Evolutionary conservation across 1,284 basidiomycete species (phyloP), one percentile per base, ranked within the genome.

Genomic region (Schizophyllum commune): DNA sequence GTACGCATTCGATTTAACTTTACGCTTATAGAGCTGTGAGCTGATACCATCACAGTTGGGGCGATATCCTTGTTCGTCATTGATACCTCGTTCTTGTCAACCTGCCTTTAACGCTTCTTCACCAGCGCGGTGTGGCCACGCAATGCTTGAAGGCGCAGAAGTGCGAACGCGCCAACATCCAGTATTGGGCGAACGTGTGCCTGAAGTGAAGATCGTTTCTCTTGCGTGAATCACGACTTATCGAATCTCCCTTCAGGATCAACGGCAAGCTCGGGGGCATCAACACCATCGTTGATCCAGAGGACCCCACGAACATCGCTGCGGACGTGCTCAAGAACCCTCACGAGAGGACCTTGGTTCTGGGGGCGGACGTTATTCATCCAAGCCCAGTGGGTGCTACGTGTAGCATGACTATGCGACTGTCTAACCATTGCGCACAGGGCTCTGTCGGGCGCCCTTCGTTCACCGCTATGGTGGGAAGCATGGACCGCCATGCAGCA

Each of bases 241-340:
- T 39, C 34, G 6, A 64, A 13, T 59, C 55, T 19, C n/a, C 32
- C 27, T 32, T 11, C 65, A 92, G 89, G 70, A 79, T 92, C 66
- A 92, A 92, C 66, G 89, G 89, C 21, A 92, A 92, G 70, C 76
- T 92, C 0, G 90, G 89, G n/a, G 89, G 90, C 0, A 86, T 91
- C 68, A 92, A 92, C 68, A 82, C 81, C 3, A 78, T 91, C 55
- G 88, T 88, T 0, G 85, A 87, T 58, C 78, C 85, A 0, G 75
- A 78, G 17, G 85, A 84, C 0, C 82, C 86, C 5, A 75, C 80
- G 0, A 77, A 82, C 9, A n/a, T n/a, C n/a, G n/a, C n/a, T n/a
- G n/a, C n/a, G n/a, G n/a, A 39, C 13, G 13, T 39, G 13, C 75
- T 90, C n/a, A 82, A 82, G 0, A 89, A 92, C 66, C 81, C 83